Conservation (phyloP, 2,329 filamentous ascomycete genomes). For the Daldinia sp. region DNA sequence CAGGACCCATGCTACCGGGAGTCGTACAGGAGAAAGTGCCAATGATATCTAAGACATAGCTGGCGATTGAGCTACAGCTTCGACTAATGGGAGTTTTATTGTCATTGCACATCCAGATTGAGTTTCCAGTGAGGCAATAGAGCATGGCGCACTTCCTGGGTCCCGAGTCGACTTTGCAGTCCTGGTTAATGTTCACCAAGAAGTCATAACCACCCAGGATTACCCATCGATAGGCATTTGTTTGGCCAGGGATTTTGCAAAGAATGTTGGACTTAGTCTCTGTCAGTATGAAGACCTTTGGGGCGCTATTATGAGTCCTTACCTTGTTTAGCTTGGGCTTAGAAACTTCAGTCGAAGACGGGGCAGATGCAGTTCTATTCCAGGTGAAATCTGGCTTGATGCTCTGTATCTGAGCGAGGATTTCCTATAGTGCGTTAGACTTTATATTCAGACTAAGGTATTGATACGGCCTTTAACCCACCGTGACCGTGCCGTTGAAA, state of each 20-base stretch:
- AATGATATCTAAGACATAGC: constrained; percentile 17
- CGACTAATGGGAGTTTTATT: constrained; percentile 1
- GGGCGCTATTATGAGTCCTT: background rate
- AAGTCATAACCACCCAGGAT: constrained; percentile 13
- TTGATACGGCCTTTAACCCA: background rate
- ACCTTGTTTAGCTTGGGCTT: constrained; percentile 3
- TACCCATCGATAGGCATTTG: background rate
- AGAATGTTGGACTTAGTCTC: constrained; percentile 2
- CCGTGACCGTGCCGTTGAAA: constrained; percentile 22
- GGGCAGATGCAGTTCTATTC: constrained; percentile 9
- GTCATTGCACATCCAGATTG: constrained; percentile 28
- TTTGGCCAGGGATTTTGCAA: constrained; percentile 11
- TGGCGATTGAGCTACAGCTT: constrained; percentile 4
- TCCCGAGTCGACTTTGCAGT: constrained; percentile 12
- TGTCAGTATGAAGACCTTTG: background rate
- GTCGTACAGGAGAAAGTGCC: background rate
- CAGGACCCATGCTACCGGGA: background rate
- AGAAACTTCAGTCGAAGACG: background rate
- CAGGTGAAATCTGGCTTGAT: constrained; percentile 26
- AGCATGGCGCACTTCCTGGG: constrained; percentile 25
- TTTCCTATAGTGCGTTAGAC: constrained; percentile 3
- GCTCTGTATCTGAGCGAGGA: constrained; percentile 19
- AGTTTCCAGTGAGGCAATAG: background rate
- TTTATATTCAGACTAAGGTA: background rate
- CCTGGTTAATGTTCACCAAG: constrained; percentile 5